Base-by-base conservation (phyloP, 1,284 basidiomycete species). In the Coniophora puteana region DNA sequence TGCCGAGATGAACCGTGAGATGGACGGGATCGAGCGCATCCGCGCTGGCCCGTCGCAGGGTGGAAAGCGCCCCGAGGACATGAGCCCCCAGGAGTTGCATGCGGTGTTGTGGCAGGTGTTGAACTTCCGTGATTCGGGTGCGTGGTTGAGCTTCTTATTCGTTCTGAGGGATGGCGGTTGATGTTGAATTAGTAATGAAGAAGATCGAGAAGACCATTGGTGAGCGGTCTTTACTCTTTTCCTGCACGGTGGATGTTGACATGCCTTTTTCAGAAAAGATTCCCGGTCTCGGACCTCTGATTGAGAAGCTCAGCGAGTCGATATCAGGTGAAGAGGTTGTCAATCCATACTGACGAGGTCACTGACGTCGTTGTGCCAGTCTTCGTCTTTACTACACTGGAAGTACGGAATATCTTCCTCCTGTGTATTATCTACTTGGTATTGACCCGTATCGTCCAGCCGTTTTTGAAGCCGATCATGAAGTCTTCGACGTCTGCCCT, bases 21-120 rank as follows among this genome's bases (percentile, higher is more conserved):
- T 95, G 72, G 81, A 89, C 33, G 69, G 71, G 31, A 76, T 93
- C 43, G 78, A 88, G 54, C 72, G 78, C 20, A 83, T 91, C 44
- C 69, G 87, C 16, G 79, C 77, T 3, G 78, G 74, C 1, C 71
- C 73, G 8, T 54, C 61, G 8, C 65, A 68, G 13, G 69, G 72
- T 10, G 79, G 78, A 2, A 81, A 84, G 57, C 70, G 72, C 36
- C 87, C 86, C 1, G 77, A 84, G 48, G 78, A 86, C 31, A 90
- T 96, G 91, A 82, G 68, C 41, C 92, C 93, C 1, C 89, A 94
- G 60, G 92, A 96, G 62, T 58, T 95, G 45, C 87, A 94, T 62
- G 67, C 78, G 3, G 79, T 81, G 3, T 65, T 95, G 12, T 95
- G 92, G 92, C 80, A 89, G 63, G 81, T 96, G 10, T 64, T 96